Conservation (phyloP, 106 monocot species). For the Apostasia ramifera region DNA sequence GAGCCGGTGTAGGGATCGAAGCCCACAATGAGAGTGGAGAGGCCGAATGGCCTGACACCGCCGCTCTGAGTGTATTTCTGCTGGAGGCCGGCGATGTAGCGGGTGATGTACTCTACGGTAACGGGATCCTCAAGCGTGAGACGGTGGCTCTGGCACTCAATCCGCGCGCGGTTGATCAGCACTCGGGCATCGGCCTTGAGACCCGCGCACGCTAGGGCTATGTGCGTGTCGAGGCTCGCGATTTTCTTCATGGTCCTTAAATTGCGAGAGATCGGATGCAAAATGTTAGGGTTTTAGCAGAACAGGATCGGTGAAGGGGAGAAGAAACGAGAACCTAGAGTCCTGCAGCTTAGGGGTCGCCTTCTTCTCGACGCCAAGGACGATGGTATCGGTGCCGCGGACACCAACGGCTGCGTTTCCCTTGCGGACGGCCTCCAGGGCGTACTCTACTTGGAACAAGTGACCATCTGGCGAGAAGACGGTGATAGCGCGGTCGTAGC, state of each 20-base stretch:
- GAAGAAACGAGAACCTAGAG: constrained; percentile 37
- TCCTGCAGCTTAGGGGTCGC: constrained; percentile 92
- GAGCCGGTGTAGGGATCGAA: constrained; percentile 71
- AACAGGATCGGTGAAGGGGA: background rate
- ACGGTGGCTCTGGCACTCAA: constrained; percentile 93
- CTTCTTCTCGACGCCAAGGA: constrained; percentile 98
- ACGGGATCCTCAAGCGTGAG: constrained; percentile 85
- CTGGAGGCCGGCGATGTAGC: constrained; percentile 89
- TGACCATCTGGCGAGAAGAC: constrained; percentile 98
- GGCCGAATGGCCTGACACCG: constrained; percentile 88
- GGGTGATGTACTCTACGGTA: constrained; percentile 92
- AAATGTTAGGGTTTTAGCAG: background rate
- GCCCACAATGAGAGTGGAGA: constrained; percentile 84
- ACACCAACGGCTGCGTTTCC: constrained; percentile 97
- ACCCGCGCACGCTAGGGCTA: constrained; percentile 88
- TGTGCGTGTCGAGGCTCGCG: constrained; percentile 78
- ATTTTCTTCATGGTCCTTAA: constrained; percentile 74
- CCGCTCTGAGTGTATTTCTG: constrained; percentile 99
- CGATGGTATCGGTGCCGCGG: constrained; percentile 86
- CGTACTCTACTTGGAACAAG: constrained; percentile 97
- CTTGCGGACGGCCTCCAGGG: constrained; percentile 93
- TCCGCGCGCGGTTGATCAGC: constrained; percentile 78
- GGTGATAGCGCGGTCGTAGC: constrained; percentile 97
- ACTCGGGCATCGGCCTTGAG: constrained; percentile 94
- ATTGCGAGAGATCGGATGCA: background rate